Evolutionary conservation across 1,284 basidiomycete species (phyloP), one percentile per base, ranked within the genome.

Genomic region (Wallemia ichthyophaga): DNA sequence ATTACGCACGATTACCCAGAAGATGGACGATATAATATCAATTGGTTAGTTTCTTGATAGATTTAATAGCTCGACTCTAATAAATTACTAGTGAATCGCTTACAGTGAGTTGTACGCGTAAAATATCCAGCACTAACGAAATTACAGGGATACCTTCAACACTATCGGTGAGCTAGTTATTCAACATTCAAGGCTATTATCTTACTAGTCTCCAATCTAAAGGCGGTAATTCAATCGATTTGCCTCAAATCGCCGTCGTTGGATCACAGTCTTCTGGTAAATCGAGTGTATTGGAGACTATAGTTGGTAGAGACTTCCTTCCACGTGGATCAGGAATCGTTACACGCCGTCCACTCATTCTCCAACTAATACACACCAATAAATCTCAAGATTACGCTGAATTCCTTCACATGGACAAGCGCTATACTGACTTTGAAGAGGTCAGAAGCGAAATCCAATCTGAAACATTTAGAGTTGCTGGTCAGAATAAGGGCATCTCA

Each of bases 401-500:
- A 71, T 98, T 98, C 71, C 76, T 96, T 27, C 92, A 98, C 70
- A 76, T 92, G 62, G 89, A 96, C 76, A 87, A 87, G 69, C 80
- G 85, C 58, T 96, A 92, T 71, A 91, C 87, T 56, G 91, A 96
- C 68, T 96, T 94, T 68, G 75, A 78, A 59, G 91, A 96, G 66
- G 85, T 98, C 64, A 77, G 89, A 33, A 83, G 83, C 64, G 94
- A 99, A 73, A 98, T 99, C 63, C 92, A 98, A 71, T 85, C 88
- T 68, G 94, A 99, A 74, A 98, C 94, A 1, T 91, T 84, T 69
- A 76, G 92, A 55, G 92, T 99, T 26, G 92, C 94, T 0, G 92
- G 92, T 0, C 91, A 96, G 75, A 98, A 98, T 73, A 99, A 96
- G 73, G 92, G 94, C 59, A 83, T 98, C 62, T 91, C 85, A 73